A percentile compares a stretch with the other conserved stretches of the same genome.
These are phyloP conservation scores for Erodium trifolium DNA, from an alignment of 441 rosid species.

Conservation along the genomic window DNA sequence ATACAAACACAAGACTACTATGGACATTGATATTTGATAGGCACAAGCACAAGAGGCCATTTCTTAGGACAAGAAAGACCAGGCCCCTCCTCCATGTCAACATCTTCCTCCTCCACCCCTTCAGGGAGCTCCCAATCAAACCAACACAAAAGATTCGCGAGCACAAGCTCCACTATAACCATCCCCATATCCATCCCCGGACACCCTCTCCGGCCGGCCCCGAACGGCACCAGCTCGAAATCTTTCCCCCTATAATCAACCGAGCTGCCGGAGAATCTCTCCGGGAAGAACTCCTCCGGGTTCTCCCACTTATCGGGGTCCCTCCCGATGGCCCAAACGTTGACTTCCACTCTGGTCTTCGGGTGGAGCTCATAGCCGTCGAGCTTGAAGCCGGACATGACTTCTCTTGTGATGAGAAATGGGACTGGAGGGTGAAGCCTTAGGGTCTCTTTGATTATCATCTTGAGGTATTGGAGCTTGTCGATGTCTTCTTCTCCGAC, in stretches of 20 bases:
- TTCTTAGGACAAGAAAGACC: not conserved
- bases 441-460: conserved; percentile 47
- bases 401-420: conserved; percentile 40
- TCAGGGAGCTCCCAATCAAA: not conserved
- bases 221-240: not conserved
- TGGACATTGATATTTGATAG: not conserved
- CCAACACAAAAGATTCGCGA: not conserved
- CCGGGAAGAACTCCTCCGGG: not conserved
- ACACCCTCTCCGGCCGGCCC: not conserved
- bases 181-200: not conserved
- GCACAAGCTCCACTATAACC: not conserved
- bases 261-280: not conserved
- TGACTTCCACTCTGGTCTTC: not conserved
- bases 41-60: not conserved
- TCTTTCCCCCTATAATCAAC: not conserved
- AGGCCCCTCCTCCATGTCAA: not conserved
- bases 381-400: conserved; percentile 30
- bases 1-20: not conserved
- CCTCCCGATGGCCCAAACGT: not conserved
- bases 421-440: conserved; percentile 15
- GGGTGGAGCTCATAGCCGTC: conserved; percentile 2
- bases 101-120: not conserved
- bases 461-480: conserved; percentile 31
- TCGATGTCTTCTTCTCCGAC: conserved; percentile 26
- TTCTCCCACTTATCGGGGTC: not conserved